Evolutionary conservation across 2,329 filamentous ascomycete genomes (phyloP).

Genomic region (Cercospora zeina): DNA sequence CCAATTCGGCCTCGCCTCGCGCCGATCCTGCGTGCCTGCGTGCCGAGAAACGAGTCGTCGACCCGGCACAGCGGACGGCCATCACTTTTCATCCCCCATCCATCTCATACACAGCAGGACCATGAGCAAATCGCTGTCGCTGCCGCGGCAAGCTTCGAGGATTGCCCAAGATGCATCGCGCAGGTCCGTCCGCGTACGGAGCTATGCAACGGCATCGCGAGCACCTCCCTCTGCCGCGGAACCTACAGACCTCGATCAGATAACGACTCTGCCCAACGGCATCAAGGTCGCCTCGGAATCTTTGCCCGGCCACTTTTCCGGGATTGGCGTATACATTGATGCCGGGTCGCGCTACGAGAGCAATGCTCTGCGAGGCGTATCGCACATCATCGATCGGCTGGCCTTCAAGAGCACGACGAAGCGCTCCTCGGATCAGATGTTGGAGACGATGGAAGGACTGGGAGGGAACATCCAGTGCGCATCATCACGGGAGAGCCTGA

Average conservation of each 20-base stretch:
- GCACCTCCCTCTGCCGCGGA: constrained; percentile 56
- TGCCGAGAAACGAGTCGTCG: constrained; percentile 10
- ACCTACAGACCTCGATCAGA: constrained; percentile 79
- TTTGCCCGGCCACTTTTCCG: constrained; percentile 89
- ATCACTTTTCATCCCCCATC: constrained; percentile 1
- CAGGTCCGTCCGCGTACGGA: constrained; percentile 21
- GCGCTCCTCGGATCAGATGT: constrained; percentile 76
- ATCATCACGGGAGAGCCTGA: constrained; percentile 89
- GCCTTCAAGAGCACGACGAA: constrained; percentile 85
- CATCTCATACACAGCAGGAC: constrained; percentile 19
- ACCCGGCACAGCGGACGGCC: constrained; percentile 10
- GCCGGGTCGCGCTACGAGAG: constrained; percentile 94
- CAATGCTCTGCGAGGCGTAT: constrained; percentile 78
- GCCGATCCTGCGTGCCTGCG: background rate
- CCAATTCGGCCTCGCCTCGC: constrained; percentile 2
- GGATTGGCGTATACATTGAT: constrained; percentile 93
- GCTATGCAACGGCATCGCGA: constrained; percentile 35
- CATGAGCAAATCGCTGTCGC: constrained; percentile 38
- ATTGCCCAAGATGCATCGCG: constrained; percentile 24
- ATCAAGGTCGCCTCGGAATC: constrained; percentile 93
- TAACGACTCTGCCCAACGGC: constrained; percentile 89
- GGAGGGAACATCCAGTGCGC: constrained; percentile 97
- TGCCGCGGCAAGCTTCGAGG: constrained; percentile 35
- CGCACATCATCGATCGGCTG: constrained; percentile 92
- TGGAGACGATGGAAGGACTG: constrained; percentile 81